Evolutionary conservation across 306 rosid genomes (phyloP).

Genomic region (Styphnolobium japonicum): DNA sequence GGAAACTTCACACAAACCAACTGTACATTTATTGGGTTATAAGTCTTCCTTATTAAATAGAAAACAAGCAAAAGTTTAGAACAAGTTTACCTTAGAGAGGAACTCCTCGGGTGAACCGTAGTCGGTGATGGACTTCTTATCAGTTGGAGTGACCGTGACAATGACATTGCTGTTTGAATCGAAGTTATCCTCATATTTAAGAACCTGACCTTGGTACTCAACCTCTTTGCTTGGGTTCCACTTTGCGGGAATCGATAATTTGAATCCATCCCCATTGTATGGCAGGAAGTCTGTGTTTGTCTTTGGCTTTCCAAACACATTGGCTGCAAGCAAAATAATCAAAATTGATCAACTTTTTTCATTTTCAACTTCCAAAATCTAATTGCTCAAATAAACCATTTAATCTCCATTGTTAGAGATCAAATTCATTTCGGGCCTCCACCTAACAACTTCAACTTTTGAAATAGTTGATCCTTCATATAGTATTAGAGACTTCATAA

Average conservation of each 20-base stretch:
- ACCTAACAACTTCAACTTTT: neutral
- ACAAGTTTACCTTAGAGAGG: conserved; percentile 54
- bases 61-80: neutral
- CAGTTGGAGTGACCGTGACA: conserved; percentile 71
- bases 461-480: neutral
- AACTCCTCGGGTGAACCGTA: conserved; percentile 81
- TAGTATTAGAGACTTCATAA: neutral
- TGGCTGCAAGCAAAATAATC: conserved; percentile 59
- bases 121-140: conserved; percentile 82
- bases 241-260: conserved; percentile 73
- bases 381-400: neutral
- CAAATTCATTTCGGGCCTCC: neutral
- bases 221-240: conserved; percentile 96
- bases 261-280: conserved; percentile 84
- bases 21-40: neutral
- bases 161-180: conserved; percentile 62
- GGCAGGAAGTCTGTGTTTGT: conserved; percentile 73
- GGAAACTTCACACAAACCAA: neutral
- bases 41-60: neutral
- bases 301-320: conserved; percentile 97
- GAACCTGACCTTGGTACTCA: conserved; percentile 83
- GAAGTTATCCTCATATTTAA: conserved; percentile 90
- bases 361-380: neutral
- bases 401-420: neutral
- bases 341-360: neutral